A percentile compares a stretch with the other conserved stretches of the same genome.
Evolutionary conservation across 1,284 basidiomycete species (phyloP).

Genomic region (Dichomitus squalens): DNA sequence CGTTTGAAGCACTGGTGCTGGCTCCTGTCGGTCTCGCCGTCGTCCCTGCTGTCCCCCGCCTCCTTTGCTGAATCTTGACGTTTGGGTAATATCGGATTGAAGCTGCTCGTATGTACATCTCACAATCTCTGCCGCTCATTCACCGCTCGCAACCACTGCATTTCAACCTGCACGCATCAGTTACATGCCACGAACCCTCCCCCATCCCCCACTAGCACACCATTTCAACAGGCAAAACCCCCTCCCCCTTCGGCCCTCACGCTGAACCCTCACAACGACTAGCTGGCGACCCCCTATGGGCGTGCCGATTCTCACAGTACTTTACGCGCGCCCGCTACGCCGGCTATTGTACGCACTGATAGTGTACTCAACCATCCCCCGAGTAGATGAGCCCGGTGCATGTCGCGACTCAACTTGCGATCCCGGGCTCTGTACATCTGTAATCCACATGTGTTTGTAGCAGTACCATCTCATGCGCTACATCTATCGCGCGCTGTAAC

Average conservation of each 20-base stretch:
- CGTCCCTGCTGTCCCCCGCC: too few species aligned
- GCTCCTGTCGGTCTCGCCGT: too few species aligned
- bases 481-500: not conserved
- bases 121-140: conserved; percentile 11
- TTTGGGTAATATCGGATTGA: conserved; percentile 6
- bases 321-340: conserved; percentile 6
- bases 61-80: not conserved
- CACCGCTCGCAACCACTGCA: conserved; percentile 25
- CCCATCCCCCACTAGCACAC: not conserved
- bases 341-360: conserved; percentile 10
- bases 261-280: conserved; percentile 8
- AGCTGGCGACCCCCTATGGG: conserved; percentile 10
- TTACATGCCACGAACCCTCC: conserved; percentile 1
- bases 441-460: conserved; percentile 28
- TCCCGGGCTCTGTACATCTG: conserved; percentile 26
- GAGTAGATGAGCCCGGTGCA: conserved; percentile 19
- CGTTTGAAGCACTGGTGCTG: conserved; percentile 28
- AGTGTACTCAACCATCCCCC: conserved; percentile 12
- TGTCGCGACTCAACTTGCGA: conserved; percentile 35
- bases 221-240: not conserved
- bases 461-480: conserved; percentile 8
- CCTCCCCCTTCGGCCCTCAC: not conserved
- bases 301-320: conserved; percentile 11
- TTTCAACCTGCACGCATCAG: conserved; percentile 33
- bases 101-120: conserved; percentile 12